Percentiles rank a stretch among this genome's conserved stretches.
phyloP scores from a whole-genome alignment of 1,284 basidiomycete genomes.

The Coniferiporia weirii region DNA sequence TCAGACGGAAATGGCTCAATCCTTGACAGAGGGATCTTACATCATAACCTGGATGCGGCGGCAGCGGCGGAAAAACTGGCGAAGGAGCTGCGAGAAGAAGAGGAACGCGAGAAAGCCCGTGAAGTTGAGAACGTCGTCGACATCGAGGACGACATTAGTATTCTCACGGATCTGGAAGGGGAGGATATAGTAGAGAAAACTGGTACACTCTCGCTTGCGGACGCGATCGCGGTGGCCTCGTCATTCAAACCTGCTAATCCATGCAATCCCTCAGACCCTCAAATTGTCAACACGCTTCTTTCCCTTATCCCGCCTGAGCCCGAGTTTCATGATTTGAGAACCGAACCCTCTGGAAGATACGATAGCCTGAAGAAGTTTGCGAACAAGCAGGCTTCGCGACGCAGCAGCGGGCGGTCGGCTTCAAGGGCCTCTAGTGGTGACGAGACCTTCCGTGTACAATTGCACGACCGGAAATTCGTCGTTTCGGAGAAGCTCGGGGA shows the following conservation, averaged over 20 bases:
- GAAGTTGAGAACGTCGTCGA: constrained; percentile 12
- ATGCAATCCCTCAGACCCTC: constrained; percentile 80
- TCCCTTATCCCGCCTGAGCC: constrained; percentile 60
- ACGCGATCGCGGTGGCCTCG: constrained; percentile 54
- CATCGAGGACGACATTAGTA: constrained; percentile 27
- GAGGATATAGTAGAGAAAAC: constrained; percentile 45
- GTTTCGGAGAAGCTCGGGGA: constrained; percentile 90
- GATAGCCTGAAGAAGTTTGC: constrained; percentile 64
- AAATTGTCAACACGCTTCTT: constrained; percentile 63
- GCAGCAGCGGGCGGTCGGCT: constrained; percentile 36
- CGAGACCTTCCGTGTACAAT: constrained; percentile 38
- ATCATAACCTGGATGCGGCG: constrained; percentile 42
- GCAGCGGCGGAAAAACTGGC: constrained; percentile 49
- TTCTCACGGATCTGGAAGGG: constrained; percentile 15
- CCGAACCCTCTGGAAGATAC: constrained; percentile 52
- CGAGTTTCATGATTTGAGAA: constrained; percentile 62
- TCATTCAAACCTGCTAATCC: constrained; percentile 77
- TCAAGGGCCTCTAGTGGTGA: constrained; percentile 36
- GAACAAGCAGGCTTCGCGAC: constrained; percentile 44
- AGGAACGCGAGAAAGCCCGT: neutral
- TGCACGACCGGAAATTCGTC: constrained; percentile 52
- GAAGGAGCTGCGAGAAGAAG: constrained; percentile 36
- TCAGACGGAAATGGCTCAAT: constrained; percentile 30
- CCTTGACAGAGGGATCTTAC: constrained; percentile 22
- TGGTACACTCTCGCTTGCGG: constrained; percentile 55